Evolutionary conservation across 257 asterid species (phyloP).

Genomic region (Solanum sparsipilum): DNA sequence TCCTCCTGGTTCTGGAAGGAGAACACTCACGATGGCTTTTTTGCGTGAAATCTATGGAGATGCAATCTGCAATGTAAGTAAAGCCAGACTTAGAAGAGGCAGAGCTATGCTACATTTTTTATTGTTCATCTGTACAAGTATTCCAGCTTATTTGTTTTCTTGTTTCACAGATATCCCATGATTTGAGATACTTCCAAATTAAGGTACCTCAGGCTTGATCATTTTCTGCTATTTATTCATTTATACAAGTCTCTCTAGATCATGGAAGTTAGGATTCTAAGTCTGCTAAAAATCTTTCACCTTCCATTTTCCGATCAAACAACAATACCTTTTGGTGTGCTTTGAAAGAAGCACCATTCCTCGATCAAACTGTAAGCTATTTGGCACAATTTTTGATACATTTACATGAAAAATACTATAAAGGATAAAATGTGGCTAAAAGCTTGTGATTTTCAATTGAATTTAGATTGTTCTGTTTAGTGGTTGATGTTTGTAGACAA

Average conservation of each 20-base stretch:
- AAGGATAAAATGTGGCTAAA: neutral
- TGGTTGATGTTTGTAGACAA: neutral
- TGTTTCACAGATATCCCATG: slow-evolving; percentile 57
- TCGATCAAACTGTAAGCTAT: neutral
- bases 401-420: neutral
- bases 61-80: slow-evolving; percentile 51
- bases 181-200: slow-evolving; percentile 47
- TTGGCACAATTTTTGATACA: neutral
- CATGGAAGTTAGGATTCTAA: neutral
- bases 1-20: slow-evolving; percentile 73
- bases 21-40: slow-evolving; percentile 57
- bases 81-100: neutral
- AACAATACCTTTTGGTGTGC: neutral
- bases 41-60: slow-evolving; percentile 65
- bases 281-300: neutral
- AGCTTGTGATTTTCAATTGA: neutral
- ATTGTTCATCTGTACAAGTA: neutral
- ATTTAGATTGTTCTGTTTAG: neutral
- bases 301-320: neutral
- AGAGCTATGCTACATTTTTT: neutral
- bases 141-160: too few species aligned
- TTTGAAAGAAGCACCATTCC: neutral
- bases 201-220: slow-evolving; percentile 31
- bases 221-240: neutral
- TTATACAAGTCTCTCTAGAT: neutral